Conservation (phyloP, 768 basidiomycete species). For the Boletus fagicola region DNA sequence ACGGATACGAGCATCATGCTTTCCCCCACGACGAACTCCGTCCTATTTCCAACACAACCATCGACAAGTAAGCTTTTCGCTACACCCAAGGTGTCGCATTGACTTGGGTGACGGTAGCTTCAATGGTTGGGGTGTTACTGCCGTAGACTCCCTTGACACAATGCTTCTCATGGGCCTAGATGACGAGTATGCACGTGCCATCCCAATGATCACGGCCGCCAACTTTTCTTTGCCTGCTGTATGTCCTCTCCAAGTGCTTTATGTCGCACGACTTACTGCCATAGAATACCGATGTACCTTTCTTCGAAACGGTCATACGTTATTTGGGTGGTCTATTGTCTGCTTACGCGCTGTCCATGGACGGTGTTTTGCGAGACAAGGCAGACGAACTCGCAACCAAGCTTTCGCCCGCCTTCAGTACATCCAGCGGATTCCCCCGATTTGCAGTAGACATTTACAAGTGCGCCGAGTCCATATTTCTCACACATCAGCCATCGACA, state of each 20-base stretch:
- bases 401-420: constrained; percentile 71
- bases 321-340: constrained; percentile 87
- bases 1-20: constrained; percentile 60
- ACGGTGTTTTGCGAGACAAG: constrained; percentile 58
- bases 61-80: constrained; percentile 47
- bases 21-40: constrained; percentile 61
- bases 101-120: constrained; percentile 45
- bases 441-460: constrained; percentile 66
- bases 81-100: background rate
- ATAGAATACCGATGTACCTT: constrained; percentile 44
- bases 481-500: background rate
- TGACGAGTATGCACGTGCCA: constrained; percentile 65
- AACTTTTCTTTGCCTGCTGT: constrained; percentile 51
- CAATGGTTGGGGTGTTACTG: constrained; percentile 78
- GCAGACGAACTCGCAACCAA: constrained; percentile 78
- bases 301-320: constrained; percentile 87
- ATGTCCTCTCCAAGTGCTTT: constrained; percentile 8
- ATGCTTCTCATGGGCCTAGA: constrained; percentile 78
- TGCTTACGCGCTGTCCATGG: constrained; percentile 72
- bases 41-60: constrained; percentile 46
- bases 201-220: constrained; percentile 49
- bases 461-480: constrained; percentile 33
- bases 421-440: constrained; percentile 65
- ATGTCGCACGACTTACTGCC: background rate
- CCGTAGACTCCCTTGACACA: constrained; percentile 82